These are phyloP conservation scores for Ophiostoma ips DNA, from an alignment of 2,329 filamentous ascomycete genomes.

Conservation along the genomic window DNA sequence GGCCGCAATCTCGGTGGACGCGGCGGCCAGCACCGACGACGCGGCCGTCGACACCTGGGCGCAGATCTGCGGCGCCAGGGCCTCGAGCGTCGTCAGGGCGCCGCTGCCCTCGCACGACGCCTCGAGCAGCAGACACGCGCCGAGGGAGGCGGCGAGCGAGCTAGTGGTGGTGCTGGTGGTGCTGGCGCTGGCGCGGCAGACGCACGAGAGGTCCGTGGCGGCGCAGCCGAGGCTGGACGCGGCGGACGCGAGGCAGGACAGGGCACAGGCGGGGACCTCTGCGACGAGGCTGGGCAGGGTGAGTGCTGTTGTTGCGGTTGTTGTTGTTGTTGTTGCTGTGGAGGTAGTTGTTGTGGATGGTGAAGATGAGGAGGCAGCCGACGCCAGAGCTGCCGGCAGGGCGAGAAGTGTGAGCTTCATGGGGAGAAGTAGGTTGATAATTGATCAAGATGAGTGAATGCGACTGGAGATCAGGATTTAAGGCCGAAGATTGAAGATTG, in stretches of 20 bases:
- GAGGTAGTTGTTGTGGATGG: not conserved
- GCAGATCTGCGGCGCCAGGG: constrained; percentile 11
- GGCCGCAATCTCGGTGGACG: constrained; percentile 6
- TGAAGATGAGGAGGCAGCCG: not conserved
- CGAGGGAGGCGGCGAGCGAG: constrained; percentile 12
- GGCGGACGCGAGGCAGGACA: constrained; percentile 14
- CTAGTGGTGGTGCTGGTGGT: too few species aligned
- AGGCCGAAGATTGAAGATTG: too few species aligned
- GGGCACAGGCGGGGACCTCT: constrained; percentile 16
- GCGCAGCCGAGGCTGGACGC: constrained; percentile 14
- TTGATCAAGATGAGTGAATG: not conserved
- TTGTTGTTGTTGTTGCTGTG: not conserved
- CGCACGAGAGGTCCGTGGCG: constrained; percentile 16
- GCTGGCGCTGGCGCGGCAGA: constrained; percentile 11
- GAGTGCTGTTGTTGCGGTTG: not conserved
- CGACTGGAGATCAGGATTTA: not conserved
- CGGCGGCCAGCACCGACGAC: constrained; percentile 7
- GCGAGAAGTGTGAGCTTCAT: constrained; percentile 2
- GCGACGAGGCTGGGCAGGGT: constrained; percentile 14
- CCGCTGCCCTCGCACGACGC: constrained; percentile 1
- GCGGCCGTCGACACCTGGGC: constrained; percentile 5
- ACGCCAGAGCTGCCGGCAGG: not conserved
- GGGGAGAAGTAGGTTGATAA: too few species aligned
- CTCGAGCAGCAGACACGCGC: constrained; percentile 13
- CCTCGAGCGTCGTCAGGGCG: constrained; percentile 4